These are phyloP conservation scores for Evernia prunastri DNA, from an alignment of 495 filamentous ascomycete genomes.

Conservation along the genomic window DNA sequence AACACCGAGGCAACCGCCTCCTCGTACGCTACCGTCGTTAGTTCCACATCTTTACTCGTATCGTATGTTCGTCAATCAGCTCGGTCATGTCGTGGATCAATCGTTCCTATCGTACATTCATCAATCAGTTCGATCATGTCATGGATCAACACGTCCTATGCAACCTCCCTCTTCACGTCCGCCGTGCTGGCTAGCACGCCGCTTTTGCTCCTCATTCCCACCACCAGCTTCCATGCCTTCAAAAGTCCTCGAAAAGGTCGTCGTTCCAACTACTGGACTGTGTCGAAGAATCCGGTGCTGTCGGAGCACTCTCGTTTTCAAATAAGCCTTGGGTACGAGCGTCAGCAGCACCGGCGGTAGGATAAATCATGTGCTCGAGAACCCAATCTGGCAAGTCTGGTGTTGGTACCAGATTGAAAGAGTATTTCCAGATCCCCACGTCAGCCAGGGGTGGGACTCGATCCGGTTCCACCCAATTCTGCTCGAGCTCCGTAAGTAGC, in stretches of 20 bases:
- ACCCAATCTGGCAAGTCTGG: slow-evolving; percentile 3
- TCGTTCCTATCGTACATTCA: background rate
- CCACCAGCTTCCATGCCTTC: background rate
- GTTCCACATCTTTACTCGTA: background rate
- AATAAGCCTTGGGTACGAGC: background rate
- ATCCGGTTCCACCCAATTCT: background rate
- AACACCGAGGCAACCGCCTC: background rate
- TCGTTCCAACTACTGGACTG: background rate
- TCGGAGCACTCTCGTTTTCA: background rate
- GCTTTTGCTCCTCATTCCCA: background rate
- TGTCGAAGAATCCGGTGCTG: background rate
- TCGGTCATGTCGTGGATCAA: background rate
- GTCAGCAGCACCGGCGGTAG: background rate
- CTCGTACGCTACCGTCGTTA: background rate
- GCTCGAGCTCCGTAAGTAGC: background rate
- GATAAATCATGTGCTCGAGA: background rate
- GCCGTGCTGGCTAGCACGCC: background rate
- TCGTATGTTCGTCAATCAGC: background rate
- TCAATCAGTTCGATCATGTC: background rate
- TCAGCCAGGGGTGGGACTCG: background rate
- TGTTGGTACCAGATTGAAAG: background rate
- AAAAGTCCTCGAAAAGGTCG: background rate
- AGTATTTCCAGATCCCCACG: background rate
- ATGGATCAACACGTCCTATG: background rate
- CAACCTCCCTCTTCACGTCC: background rate